Evolutionary conservation across 768 basidiomycete genomes (phyloP).

Genomic region (Mycena venus): DNA sequence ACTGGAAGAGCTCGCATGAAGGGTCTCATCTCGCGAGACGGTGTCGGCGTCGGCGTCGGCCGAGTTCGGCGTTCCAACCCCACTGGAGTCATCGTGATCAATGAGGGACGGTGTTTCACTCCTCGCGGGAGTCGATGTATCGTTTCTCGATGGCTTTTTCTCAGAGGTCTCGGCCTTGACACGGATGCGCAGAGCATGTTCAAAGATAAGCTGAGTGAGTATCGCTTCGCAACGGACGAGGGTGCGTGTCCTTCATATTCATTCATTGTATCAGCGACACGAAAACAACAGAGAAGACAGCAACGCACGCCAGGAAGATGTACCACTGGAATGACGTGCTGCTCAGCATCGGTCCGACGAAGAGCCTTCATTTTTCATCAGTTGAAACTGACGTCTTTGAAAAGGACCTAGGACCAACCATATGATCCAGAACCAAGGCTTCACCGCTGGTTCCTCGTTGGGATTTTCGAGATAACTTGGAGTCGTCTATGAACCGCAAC

Average conservation of each 20-base stretch:
- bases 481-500: not conserved
- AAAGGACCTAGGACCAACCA: constrained; percentile 36
- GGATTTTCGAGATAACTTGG: constrained; percentile 69
- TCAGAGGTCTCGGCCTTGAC: constrained; percentile 60
- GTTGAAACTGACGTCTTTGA: too few relatives aligned
- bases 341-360: constrained; percentile 60
- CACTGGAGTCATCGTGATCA: constrained; percentile 21
- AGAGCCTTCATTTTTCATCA: too few relatives aligned
- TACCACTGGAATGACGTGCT: constrained; percentile 69
- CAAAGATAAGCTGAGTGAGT: constrained; percentile 57
- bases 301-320: constrained; percentile 56
- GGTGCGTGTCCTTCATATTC: constrained; percentile 63
- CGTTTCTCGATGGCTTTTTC: constrained; percentile 15
- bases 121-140: constrained; percentile 24
- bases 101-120: constrained; percentile 10
- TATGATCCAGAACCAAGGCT: constrained; percentile 80
- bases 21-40: constrained; percentile 25
- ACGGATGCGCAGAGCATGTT: constrained; percentile 72
- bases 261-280: constrained; percentile 49
- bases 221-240: constrained; percentile 66
- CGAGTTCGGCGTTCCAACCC: constrained; percentile 22
- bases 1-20: constrained; percentile 29
- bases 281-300: constrained; percentile 35
- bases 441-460: constrained; percentile 61
- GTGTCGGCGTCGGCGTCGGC: constrained; percentile 17